These are phyloP conservation scores for Magnusiomyces fungicola DNA, from an alignment of 1,139 yeast species.

Conservation along the genomic window DNA sequence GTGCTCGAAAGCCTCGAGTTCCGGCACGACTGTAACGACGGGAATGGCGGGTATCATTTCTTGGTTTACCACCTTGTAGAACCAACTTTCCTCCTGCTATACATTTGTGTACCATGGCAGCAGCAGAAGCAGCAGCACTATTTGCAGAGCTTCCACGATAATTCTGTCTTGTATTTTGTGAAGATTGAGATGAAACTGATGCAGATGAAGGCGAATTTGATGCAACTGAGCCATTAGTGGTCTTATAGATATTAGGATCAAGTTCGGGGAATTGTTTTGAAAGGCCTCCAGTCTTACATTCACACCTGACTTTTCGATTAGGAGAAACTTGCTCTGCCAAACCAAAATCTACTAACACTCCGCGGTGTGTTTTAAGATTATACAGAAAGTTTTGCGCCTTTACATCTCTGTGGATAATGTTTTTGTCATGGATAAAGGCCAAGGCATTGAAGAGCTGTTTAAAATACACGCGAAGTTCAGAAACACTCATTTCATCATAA, in stretches of 20 bases:
- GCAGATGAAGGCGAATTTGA: not conserved
- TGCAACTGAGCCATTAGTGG: not conserved
- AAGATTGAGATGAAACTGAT: not conserved
- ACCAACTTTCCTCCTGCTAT: not conserved
- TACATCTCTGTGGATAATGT: conserved; percentile 80
- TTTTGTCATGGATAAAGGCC: conserved; percentile 65
- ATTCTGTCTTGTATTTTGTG: not conserved
- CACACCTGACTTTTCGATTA: conserved; percentile 6
- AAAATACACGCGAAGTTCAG: conserved; percentile 75
- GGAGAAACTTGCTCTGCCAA: conserved; percentile 50
- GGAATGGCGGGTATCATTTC: conserved; percentile 52
- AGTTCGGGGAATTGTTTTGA: not conserved
- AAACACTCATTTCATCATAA: conserved; percentile 68
- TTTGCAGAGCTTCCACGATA: not conserved
- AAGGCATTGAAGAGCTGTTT: conserved; percentile 71
- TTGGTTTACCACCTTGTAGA: conserved; percentile 28
- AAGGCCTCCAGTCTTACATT: conserved; percentile 7
- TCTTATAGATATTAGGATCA: not conserved
- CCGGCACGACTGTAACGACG: conserved; percentile 97
- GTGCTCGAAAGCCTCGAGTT: conserved; percentile 93
- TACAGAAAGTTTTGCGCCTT: conserved; percentile 77
- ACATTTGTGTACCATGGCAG: not conserved
- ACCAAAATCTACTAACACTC: conserved; percentile 90
- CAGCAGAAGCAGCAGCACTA: conserved; percentile 1
- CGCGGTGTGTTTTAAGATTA: conserved; percentile 66